A percentile compares a stretch with the other conserved stretches of the same genome.
Evolutionary conservation across 176 grass and related monocot genomes (phyloP).

Genomic region (Thalia dealbata): DNA sequence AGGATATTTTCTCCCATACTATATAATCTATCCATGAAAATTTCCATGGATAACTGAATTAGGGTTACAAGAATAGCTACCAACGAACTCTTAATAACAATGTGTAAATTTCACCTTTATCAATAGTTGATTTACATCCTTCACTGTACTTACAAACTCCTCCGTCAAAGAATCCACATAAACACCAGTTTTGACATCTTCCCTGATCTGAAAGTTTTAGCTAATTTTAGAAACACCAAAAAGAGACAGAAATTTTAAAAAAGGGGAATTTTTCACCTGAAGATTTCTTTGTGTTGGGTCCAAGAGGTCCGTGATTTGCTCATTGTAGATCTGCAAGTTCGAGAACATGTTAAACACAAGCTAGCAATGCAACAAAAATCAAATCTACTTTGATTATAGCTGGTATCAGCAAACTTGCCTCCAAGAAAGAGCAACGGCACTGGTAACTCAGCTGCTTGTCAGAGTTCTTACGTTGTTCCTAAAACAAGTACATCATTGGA

Average conservation of each 20-base stretch:
- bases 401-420: slow-evolving; percentile 42
- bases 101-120: slow-evolving; percentile 45
- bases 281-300: slow-evolving; percentile 62
- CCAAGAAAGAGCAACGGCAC: slow-evolving; percentile 88
- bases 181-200: slow-evolving; percentile 79
- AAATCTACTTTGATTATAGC: not conserved
- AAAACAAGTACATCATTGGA: slow-evolving; percentile 12
- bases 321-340: slow-evolving; percentile 85
- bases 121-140: slow-evolving; percentile 80
- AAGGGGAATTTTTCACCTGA: slow-evolving; percentile 50
- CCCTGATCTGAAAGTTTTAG: slow-evolving; percentile 63
- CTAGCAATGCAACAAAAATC: not conserved
- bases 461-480: slow-evolving; percentile 80
- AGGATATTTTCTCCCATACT: not conserved
- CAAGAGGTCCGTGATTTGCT: slow-evolving; percentile 98
- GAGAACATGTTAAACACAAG: slow-evolving; percentile 2
- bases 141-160: slow-evolving; percentile 56
- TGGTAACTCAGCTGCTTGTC: slow-evolving; percentile 70
- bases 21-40: not conserved
- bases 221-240: slow-evolving; percentile 23
- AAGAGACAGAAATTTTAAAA: not conserved
- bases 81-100: not conserved
- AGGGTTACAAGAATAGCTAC: not conserved
- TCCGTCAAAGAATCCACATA: slow-evolving; percentile 94
- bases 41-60: not conserved